A percentile compares a stretch with the other conserved stretches of the same genome.
Conservation (phyloP, 2,329 filamentous ascomycete genomes). For the Fusarium papillatum region DNA sequence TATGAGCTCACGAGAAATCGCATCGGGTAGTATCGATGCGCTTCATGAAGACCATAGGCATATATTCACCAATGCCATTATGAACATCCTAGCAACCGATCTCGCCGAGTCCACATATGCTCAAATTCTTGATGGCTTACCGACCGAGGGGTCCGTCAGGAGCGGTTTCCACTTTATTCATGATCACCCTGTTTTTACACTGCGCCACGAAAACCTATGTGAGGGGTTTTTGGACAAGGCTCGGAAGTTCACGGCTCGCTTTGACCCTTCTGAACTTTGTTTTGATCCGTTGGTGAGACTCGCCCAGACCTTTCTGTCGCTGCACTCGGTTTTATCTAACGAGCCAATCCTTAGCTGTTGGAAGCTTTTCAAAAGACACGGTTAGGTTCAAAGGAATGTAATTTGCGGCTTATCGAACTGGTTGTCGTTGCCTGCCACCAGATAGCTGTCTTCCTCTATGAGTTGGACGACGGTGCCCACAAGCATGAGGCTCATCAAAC, state of each 20-base stretch:
- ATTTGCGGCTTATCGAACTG: slow-evolving; percentile 17
- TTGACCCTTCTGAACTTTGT: neutral
- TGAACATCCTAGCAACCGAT: neutral
- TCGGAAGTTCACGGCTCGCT: neutral
- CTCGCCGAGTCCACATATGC: slow-evolving; percentile 8
- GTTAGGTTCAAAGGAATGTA: neutral
- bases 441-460: slow-evolving; percentile 23
- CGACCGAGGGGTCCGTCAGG: neutral
- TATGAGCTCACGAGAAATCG: neutral
- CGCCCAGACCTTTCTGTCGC: neutral
- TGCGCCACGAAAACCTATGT: neutral
- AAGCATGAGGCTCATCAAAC: slow-evolving; percentile 12
- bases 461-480: slow-evolving; percentile 14
- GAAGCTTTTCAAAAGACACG: neutral
- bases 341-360: neutral
- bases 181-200: neutral
- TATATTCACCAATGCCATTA: neutral
- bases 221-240: slow-evolving; percentile 17
- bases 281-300: neutral
- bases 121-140: slow-evolving; percentile 28
- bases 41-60: neutral
- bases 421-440: slow-evolving; percentile 20
- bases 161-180: neutral
- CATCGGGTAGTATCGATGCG: neutral
- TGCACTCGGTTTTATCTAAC: neutral